Conservation (phyloP, 208 protist species). For the Tritrichomonas foetus region DNA sequence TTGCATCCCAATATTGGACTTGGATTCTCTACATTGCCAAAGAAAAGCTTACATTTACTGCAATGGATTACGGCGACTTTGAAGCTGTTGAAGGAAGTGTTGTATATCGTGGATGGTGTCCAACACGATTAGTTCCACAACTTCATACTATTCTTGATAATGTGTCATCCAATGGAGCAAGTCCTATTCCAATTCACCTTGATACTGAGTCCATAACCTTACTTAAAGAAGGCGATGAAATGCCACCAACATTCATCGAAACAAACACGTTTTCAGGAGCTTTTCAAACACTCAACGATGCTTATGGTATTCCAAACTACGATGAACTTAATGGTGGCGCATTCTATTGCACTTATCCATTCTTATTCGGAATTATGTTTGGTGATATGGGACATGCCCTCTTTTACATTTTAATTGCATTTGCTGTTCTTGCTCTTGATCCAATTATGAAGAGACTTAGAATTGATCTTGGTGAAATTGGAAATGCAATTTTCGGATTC, state of each 20-base stretch:
- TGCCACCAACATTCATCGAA: slow-evolving; percentile 37
- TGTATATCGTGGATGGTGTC: background rate
- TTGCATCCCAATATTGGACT: background rate
- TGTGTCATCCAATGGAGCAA: too few relatives aligned
- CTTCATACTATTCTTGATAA: background rate
- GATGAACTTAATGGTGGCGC: slow-evolving; percentile 56
- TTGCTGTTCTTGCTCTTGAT: background rate
- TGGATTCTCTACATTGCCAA: background rate
- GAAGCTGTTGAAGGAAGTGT: background rate
- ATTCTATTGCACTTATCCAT: slow-evolving; percentile 89
- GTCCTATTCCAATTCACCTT: background rate
- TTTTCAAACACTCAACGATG: slow-evolving; percentile 86
- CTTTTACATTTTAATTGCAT: slow-evolving; percentile 46
- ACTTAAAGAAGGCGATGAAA: background rate
- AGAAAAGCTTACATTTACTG: background rate
- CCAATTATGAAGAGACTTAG: background rate
- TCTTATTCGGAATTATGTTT: slow-evolving; percentile 99
- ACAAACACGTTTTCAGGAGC: slow-evolving; percentile 87
- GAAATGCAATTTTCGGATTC: background rate
- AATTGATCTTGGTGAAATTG: background rate
- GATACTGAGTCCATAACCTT: background rate
- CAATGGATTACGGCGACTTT: background rate
- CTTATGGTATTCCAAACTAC: slow-evolving; percentile 65
- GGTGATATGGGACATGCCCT: slow-evolving; percentile 94
- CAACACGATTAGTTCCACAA: background rate